These are phyloP conservation scores for Cryptococcus wingfieldii DNA, from an alignment of 1,284 basidiomycete genomes.

Conservation along the genomic window DNA sequence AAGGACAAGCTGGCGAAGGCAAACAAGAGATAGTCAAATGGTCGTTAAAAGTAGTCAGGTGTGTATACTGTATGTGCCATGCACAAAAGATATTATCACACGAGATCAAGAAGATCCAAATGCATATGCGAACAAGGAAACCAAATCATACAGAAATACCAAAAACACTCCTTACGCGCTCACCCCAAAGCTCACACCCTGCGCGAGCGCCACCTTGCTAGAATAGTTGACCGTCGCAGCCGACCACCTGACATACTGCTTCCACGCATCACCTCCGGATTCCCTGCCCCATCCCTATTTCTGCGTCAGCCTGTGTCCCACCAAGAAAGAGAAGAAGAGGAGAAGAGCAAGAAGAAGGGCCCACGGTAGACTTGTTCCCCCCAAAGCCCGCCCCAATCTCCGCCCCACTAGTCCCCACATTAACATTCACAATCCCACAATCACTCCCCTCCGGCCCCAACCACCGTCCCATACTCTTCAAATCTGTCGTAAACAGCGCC, in stretches of 20 bases:
- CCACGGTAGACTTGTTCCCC: conserved; percentile 53
- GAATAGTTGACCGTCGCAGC: conserved; percentile 90
- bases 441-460: conserved; percentile 83
- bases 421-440: conserved; percentile 79
- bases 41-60: too few species aligned
- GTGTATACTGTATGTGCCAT: too few species aligned
- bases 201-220: conserved; percentile 78
- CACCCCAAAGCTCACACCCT: conserved; percentile 74
- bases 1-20: too few species aligned
- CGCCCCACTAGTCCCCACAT: conserved; percentile 88
- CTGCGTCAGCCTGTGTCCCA: neutral
- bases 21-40: too few species aligned
- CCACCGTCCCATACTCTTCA: conserved; percentile 80
- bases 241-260: conserved; percentile 57
- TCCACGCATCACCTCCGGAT: conserved; percentile 94
- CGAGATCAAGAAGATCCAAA: too few species aligned
- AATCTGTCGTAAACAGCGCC: conserved; percentile 68
- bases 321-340: neutral
- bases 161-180: neutral
- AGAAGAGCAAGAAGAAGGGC: neutral
- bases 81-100: too few species aligned
- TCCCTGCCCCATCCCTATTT: conserved; percentile 76
- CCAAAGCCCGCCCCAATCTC: conserved; percentile 91
- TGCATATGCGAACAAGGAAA: too few species aligned
- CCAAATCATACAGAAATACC: neutral